A percentile compares a stretch with the other conserved stretches of the same genome.
phyloP scores from a whole-genome alignment of 108 stramenopile species.

The Asterionellopsis glacialis region DNA sequence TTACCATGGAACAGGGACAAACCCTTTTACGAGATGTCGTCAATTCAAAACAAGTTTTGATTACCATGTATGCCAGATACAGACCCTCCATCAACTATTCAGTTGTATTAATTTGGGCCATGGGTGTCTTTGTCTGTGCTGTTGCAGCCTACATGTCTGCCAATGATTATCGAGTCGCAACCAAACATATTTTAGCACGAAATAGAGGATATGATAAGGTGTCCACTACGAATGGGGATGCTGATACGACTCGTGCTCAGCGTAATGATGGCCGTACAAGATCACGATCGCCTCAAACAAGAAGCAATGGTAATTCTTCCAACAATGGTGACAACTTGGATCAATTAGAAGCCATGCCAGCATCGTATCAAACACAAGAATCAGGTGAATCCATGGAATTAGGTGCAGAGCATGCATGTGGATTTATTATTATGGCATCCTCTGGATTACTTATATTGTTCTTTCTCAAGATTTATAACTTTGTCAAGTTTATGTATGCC shows the following conservation, averaged over 20 bases:
- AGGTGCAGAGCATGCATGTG: slow-evolving; percentile 67
- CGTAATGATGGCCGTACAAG: not conserved
- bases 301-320: not conserved
- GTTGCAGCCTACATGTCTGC: slow-evolving; percentile 55
- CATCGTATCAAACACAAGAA: not conserved
- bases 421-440: slow-evolving; percentile 76
- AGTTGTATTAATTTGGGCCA: slow-evolving; percentile 55
- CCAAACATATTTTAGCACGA: slow-evolving; percentile 1
- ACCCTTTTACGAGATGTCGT: slow-evolving; percentile 12
- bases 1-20: slow-evolving; percentile 67
- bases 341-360: not conserved
- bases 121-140: slow-evolving; percentile 62
- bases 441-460: slow-evolving; percentile 78
- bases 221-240: not conserved
- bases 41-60: not conserved
- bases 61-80: slow-evolving; percentile 36
- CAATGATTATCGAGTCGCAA: slow-evolving; percentile 40
- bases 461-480: slow-evolving; percentile 75
- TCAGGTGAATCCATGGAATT: slow-evolving; percentile 69
- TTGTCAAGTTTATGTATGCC: slow-evolving; percentile 81
- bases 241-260: not conserved
- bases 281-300: not conserved
- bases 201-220: not conserved
- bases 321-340: not conserved
- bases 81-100: slow-evolving; percentile 53